Conservation (phyloP, 345 rosid species). For the Microthlaspi erraticum region DNA sequence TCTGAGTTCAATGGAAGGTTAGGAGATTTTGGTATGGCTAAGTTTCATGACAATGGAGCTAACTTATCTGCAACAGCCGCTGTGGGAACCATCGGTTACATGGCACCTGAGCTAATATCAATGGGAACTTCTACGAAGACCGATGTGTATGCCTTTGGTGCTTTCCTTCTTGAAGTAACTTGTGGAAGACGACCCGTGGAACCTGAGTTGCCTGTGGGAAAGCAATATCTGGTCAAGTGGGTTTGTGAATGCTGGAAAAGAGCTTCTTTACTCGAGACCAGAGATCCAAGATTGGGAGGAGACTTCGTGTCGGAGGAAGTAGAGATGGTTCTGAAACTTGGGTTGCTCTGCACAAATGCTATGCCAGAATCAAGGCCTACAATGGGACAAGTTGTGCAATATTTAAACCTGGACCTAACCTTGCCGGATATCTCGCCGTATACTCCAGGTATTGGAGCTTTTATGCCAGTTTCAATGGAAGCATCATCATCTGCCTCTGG, state of each 20-base stretch:
- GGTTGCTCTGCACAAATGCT: slow-evolving; percentile 32
- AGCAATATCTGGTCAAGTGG: slow-evolving; percentile 38
- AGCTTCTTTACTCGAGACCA: slow-evolving; percentile 32
- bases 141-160: slow-evolving; percentile 49
- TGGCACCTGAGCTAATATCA: slow-evolving; percentile 51
- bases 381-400: slow-evolving; percentile 35
- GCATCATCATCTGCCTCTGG: neutral
- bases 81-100: slow-evolving; percentile 58
- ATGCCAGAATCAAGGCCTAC: slow-evolving; percentile 26
- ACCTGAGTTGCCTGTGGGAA: neutral
- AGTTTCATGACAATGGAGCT: slow-evolving; percentile 43
- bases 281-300: slow-evolving; percentile 41
- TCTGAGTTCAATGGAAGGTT: slow-evolving; percentile 47
- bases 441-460: slow-evolving; percentile 25
- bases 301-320: neutral
- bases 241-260: slow-evolving; percentile 32
- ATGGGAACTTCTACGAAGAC: slow-evolving; percentile 48
- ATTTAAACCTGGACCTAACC: neutral
- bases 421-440: neutral
- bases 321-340: slow-evolving; percentile 34
- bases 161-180: slow-evolving; percentile 37
- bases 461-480: slow-evolving; percentile 13
- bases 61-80: slow-evolving; percentile 45
- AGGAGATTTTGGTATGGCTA: slow-evolving; percentile 60
- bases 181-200: slow-evolving; percentile 43